Evolutionary conservation across 1,139 yeast species (phyloP).

Genomic region (Geotrichum aggregatum): DNA sequence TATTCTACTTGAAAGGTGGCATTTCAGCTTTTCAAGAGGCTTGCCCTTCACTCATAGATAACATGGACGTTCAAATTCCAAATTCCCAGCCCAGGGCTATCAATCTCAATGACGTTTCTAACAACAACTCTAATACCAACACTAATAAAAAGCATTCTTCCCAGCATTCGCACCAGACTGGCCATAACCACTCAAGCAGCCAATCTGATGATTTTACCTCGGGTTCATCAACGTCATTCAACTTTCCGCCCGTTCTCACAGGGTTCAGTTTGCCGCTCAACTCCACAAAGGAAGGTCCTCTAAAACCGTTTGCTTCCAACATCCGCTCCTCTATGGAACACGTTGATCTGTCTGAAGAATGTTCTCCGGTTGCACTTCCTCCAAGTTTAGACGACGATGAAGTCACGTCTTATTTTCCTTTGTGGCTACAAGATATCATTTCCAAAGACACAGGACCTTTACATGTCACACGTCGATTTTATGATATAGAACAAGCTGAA

Average conservation of each 20-base stretch:
- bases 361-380: conserved; percentile 27
- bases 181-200: conserved; percentile 21
- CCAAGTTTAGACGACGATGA: conserved; percentile 14
- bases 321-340: conserved; percentile 27
- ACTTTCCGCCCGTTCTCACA: conserved; percentile 30
- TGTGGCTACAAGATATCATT: conserved; percentile 38
- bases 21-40: conserved; percentile 36
- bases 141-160: not conserved
- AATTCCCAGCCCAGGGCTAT: not conserved
- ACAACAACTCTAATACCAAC: not conserved
- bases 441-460: conserved; percentile 33
- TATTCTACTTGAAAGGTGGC: conserved; percentile 37
- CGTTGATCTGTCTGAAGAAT: conserved; percentile 25
- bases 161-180: conserved; percentile 8
- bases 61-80: not conserved
- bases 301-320: conserved; percentile 30
- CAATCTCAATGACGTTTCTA: not conserved
- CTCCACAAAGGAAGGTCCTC: conserved; percentile 28
- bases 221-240: conserved; percentile 11
- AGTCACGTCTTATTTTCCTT: conserved; percentile 32
- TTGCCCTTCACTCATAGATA: conserved; percentile 31
- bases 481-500: conserved; percentile 40
- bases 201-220: conserved; percentile 5
- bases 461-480: conserved; percentile 39
- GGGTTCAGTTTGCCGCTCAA: conserved; percentile 31